Evolutionary conservation across 108 stramenopile genomes (phyloP).

Genomic region (Epipyxis sp.): DNA sequence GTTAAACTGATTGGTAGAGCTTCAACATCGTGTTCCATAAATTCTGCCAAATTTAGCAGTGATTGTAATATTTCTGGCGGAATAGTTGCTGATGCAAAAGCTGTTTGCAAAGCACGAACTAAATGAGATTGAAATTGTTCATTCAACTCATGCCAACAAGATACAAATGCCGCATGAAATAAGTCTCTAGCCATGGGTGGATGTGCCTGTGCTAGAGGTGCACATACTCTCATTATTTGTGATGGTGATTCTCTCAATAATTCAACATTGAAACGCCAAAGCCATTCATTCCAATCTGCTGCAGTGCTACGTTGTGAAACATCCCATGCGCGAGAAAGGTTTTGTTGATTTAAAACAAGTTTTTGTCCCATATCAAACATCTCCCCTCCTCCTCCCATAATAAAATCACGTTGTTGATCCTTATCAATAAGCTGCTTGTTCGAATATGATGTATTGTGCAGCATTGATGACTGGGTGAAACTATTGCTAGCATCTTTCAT

Average conservation of each 20-base stretch:
- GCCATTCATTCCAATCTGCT: constrained; percentile 97
- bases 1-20: constrained; percentile 90
- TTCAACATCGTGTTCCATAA: constrained; percentile 89
- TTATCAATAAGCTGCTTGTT: no score
- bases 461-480: background rate
- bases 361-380: constrained; percentile 21
- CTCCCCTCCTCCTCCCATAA: background rate
- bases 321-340: constrained; percentile 84
- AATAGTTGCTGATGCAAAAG: constrained; percentile 66
- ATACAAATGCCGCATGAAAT: constrained; percentile 93
- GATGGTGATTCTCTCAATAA: constrained; percentile 88
- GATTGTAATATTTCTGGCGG: constrained; percentile 85
- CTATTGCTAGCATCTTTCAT: background rate
- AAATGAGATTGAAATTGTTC: constrained; percentile 68
- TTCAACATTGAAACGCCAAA: constrained; percentile 79
- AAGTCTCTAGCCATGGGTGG: constrained; percentile 87
- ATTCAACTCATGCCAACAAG: constrained; percentile 83
- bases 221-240: constrained; percentile 83
- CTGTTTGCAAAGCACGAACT: constrained; percentile 74
- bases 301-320: constrained; percentile 75
- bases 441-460: background rate
- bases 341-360: constrained; percentile 60
- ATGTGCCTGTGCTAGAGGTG: constrained; percentile 77
- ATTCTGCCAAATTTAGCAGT: constrained; percentile 93
- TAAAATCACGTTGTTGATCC: background rate